Evolutionary conservation across 495 filamentous ascomycete species (phyloP).

Genomic region (Tuber umbilicatum): DNA sequence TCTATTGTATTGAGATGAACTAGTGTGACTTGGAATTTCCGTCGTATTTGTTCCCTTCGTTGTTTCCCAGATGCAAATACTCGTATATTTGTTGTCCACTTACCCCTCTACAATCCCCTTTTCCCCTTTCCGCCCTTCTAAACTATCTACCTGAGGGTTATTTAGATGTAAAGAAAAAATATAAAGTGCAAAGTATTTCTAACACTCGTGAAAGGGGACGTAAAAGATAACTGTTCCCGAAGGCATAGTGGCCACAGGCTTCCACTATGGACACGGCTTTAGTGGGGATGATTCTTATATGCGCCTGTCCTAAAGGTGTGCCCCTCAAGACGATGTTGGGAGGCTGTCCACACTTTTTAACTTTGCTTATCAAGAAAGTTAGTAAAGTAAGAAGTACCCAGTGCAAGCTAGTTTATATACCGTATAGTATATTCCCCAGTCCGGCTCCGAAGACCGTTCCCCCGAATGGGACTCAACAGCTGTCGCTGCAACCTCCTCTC

Average conservation of each 20-base stretch:
- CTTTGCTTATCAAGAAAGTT: not conserved
- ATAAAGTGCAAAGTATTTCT: not conserved
- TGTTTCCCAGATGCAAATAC: not conserved
- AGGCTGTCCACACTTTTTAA: not conserved
- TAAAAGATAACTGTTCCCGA: not conserved
- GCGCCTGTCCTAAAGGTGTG: not conserved
- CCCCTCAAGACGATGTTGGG: too few species aligned
- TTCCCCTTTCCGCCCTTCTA: too few species aligned
- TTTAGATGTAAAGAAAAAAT: not conserved
- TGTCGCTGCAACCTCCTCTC: not conserved
- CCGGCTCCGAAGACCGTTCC: not conserved
- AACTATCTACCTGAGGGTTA: not conserved
- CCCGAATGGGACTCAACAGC: too few species aligned
- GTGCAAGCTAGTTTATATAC: not conserved
- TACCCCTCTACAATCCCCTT: not conserved
- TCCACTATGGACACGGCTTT: not conserved
- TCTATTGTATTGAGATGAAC: not conserved
- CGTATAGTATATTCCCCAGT: too few species aligned
- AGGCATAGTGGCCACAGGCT: not conserved
- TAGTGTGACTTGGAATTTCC: not conserved
- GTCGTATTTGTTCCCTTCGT: not conserved
- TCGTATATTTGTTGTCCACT: not conserved
- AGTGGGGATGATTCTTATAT: not conserved
- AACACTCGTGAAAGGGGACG: not conserved
- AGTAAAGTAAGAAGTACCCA: not conserved